Percentiles rank a stretch among this genome's conserved stretches.
phyloP scores from a whole-genome alignment of 2,329 filamentous ascomycete genomes.

The Pestalotiopsis sp. region DNA sequence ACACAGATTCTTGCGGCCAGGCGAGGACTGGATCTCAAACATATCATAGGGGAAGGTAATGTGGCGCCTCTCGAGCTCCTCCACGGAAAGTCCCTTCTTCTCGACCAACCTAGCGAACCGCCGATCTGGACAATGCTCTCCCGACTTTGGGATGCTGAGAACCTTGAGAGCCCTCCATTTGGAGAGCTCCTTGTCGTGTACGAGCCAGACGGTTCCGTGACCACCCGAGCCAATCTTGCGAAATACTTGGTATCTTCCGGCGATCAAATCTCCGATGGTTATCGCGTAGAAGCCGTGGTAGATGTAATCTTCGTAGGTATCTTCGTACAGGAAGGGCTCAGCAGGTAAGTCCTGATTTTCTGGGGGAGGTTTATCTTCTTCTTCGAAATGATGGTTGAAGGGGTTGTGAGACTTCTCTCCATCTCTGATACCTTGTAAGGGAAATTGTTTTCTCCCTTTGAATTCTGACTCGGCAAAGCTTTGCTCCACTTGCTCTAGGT shows the following conservation, averaged over 20 bases:
- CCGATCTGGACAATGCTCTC: neutral
- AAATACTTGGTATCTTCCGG: slow-evolving; percentile 8
- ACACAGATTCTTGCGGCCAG: slow-evolving; percentile 1
- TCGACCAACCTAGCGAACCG: neutral
- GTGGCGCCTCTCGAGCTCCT: neutral
- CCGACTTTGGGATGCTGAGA: neutral
- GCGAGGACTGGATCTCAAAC: neutral
- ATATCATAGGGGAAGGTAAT: slow-evolving; percentile 3
- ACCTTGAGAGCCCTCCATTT: slow-evolving; percentile 12
- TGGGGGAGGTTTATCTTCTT: neutral
- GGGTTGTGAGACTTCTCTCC: too few species aligned
- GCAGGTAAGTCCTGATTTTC: neutral
- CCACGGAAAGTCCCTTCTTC: neutral
- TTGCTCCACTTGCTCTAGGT: too few species aligned
- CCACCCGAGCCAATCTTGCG: slow-evolving; percentile 9
- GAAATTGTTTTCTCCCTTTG: too few species aligned
- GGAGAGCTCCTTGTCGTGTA: neutral
- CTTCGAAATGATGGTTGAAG: neutral
- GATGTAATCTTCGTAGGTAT: neutral
- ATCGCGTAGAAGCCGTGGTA: slow-evolving; percentile 11
- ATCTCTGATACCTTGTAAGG: too few species aligned
- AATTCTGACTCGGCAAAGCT: too few species aligned
- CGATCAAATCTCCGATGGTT: slow-evolving; percentile 7
- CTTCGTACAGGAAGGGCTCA: neutral
- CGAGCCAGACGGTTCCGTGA: slow-evolving; percentile 14